Base-by-base conservation (phyloP, 345 rosid genomes). In the Atalantia buxifolia region DNA sequence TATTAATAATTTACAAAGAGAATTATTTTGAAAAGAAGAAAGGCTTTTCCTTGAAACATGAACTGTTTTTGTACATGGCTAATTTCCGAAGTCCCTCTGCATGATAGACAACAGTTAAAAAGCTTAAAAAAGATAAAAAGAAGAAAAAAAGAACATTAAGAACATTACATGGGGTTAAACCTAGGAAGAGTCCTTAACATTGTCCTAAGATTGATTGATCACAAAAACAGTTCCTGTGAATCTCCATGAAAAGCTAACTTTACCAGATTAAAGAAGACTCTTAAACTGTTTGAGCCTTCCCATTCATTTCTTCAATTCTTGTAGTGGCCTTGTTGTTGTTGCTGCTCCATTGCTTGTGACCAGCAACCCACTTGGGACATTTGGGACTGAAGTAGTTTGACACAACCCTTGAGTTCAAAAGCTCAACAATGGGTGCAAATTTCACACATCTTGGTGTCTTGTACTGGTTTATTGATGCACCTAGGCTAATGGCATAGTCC, bases 371-470 rank as follows among this genome's bases (percentile, higher is more conserved):
- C 82, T 91, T 95, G 24, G 99, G 99, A 78, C 96, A 91, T 88
- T 95, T 95, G 9, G 98, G 98, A 81, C 95, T 93, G 79, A 87
- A 89, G 83, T 90, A 93, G 79, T 71, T 77, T 35, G 88, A 82
- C 66, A 83, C 81, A 66, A 84, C 93, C 91, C 92, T 91, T 7
- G 97, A 87, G 91, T 86, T 93, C 82, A 95, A 71, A 40, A 95
- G 92, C 93, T 95, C 98, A 67, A 95, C 81, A 76, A 95, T 92
- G 38, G 99, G 99, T 45, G 88, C 94, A 80, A 89, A 93, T 82
- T 95, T 95, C 79, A 95, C 97, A 72, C 99, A 95, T 85, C 99
- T 88, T 5, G 99, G 98, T 16, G 99, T 91, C 89, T 95, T 95
- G 86, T 95, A 95, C 87, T 95, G 98, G 83, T 93, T 93, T 21